These are phyloP conservation scores for Lasiosphaeris hirsuta DNA, from an alignment of 495 filamentous ascomycete species.

Conservation along the genomic window DNA sequence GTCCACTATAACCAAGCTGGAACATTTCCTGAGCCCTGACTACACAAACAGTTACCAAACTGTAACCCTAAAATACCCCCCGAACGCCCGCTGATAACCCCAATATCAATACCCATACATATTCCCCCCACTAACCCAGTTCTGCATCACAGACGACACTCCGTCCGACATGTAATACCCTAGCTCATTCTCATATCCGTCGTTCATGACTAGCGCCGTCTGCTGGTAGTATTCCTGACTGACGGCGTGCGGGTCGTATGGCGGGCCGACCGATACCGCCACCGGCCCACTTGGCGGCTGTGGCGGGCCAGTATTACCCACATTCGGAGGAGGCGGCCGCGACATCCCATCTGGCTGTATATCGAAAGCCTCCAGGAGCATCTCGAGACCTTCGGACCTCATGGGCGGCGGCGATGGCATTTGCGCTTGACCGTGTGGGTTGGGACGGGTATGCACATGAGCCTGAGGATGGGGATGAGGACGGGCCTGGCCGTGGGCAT, in stretches of 20 bases:
- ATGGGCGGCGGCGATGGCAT: not conserved
- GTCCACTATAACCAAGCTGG: no score
- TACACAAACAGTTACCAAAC: not conserved
- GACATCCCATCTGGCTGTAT: constrained; percentile 15
- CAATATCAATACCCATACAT: constrained; percentile 24
- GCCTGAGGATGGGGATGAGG: no score
- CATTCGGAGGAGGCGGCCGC: not conserved
- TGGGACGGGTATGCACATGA: no score
- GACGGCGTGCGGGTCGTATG: constrained; percentile 22
- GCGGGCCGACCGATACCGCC: not conserved
- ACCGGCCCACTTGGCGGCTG: not conserved
- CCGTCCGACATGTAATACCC: constrained; percentile 30
- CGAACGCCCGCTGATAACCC: not conserved
- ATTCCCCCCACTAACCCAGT: constrained; percentile 20
- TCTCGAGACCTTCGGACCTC: constrained; percentile 22
- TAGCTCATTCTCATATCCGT: constrained; percentile 34
- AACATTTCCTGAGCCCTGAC: no score
- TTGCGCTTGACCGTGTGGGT: not conserved
- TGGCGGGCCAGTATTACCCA: no score
- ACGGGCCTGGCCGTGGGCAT: not conserved
- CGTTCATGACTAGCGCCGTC: constrained; percentile 18
- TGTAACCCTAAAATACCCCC: not conserved
- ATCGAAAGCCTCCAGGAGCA: constrained; percentile 33
- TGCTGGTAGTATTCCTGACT: constrained; percentile 24
- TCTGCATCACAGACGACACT: constrained; percentile 14